phyloP scores from a whole-genome alignment of 2,329 filamentous ascomycete species.

The Trichoderma koningii region DNA sequence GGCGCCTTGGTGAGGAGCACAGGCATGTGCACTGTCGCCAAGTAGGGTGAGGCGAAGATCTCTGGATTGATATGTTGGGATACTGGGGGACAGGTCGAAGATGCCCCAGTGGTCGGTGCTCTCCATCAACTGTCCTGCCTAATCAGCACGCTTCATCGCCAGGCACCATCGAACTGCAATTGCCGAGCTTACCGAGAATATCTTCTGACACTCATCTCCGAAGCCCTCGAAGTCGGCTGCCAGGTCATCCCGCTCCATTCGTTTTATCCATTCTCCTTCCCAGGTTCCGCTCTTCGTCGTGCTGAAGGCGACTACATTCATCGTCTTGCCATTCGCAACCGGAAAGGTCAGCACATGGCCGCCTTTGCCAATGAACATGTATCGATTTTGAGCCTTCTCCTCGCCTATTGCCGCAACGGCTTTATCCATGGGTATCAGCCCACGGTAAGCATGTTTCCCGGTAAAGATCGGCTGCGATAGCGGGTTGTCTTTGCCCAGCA shows the following conservation, averaged over 20 bases:
- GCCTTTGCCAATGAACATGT: slow-evolving; percentile 20
- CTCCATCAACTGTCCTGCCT: slow-evolving; percentile 18
- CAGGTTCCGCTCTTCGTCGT: slow-evolving; percentile 4
- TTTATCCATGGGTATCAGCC: slow-evolving; percentile 19
- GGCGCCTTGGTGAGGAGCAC: slow-evolving; percentile 49
- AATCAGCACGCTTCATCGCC: not conserved
- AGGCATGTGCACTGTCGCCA: slow-evolving; percentile 53
- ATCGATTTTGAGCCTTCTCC: slow-evolving; percentile 19
- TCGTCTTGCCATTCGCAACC: slow-evolving; percentile 4
- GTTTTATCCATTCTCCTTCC: slow-evolving; percentile 20
- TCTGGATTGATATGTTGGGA: slow-evolving; percentile 23
- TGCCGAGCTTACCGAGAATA: slow-evolving; percentile 8
- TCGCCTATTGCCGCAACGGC: slow-evolving; percentile 14
- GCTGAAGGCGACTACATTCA: slow-evolving; percentile 21
- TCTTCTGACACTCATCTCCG: slow-evolving; percentile 21
- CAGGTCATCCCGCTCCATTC: slow-evolving; percentile 12
- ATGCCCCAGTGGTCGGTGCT: slow-evolving; percentile 29
- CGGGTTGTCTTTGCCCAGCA: slow-evolving; percentile 7
- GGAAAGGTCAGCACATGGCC: slow-evolving; percentile 18
- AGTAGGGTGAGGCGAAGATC: slow-evolving; percentile 45
- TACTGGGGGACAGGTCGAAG: slow-evolving; percentile 26
- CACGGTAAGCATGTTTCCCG: slow-evolving; percentile 19
- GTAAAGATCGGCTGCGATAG: slow-evolving; percentile 4
- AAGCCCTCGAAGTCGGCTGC: slow-evolving; percentile 2
- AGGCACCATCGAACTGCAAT: not conserved